phyloP scores from a whole-genome alignment of 2,329 filamentous ascomycete species.

The Aspergillus aculeatus region DNA sequence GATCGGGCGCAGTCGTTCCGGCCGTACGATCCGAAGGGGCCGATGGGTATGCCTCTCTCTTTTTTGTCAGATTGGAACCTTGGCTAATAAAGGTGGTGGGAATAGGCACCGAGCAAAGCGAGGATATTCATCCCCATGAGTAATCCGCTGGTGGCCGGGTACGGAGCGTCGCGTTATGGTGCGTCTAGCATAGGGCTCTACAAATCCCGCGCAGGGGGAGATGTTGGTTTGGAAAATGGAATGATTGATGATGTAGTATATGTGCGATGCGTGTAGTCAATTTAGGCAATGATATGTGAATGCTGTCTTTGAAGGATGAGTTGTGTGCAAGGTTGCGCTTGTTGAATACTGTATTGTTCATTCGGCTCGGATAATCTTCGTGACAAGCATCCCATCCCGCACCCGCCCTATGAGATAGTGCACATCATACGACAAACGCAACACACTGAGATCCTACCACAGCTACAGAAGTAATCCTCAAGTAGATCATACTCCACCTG shows the following conservation, averaged over 20 bases:
- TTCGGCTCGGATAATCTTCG: too few species aligned
- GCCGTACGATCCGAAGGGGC: background rate
- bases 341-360: too few species aligned
- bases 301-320: background rate
- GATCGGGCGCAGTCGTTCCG: background rate
- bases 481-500: too few species aligned
- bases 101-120: background rate
- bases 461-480: too few species aligned
- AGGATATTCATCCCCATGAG: conserved; percentile 2
- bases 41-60: background rate
- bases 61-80: too few species aligned
- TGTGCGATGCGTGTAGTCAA: background rate
- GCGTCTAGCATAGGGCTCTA: too few species aligned
- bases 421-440: too few species aligned
- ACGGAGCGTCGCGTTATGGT: too few species aligned
- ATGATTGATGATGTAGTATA: background rate
- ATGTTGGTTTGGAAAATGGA: background rate
- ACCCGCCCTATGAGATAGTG: too few species aligned
- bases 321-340: too few species aligned
- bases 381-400: too few species aligned
- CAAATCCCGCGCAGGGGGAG: background rate
- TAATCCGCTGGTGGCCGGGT: background rate
- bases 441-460: too few species aligned
- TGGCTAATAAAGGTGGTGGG: background rate
- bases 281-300: background rate